Percentiles rank a stretch among this genome's conserved stretches.
These are phyloP conservation scores for Fistulifera solaris DNA, from an alignment of 108 stramenopile genomes.

Conservation along the genomic window DNA sequence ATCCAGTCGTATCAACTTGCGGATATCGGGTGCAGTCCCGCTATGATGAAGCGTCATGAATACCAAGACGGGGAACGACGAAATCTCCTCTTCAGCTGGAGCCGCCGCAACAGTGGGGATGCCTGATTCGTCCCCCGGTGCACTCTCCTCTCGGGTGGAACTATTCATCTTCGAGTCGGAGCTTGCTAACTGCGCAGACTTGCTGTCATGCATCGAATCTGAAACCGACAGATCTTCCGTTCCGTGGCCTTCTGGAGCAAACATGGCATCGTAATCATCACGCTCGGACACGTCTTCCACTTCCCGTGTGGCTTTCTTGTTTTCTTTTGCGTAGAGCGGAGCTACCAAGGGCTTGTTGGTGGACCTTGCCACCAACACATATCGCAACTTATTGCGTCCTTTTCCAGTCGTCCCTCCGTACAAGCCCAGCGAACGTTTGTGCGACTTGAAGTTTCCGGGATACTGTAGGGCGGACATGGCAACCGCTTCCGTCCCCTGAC, in stretches of 20 bases:
- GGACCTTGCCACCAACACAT: conserved; percentile 55
- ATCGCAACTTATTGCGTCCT: conserved; percentile 56
- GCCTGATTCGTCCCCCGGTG: background rate
- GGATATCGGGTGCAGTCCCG: conserved; percentile 78
- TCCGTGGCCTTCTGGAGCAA: conserved; percentile 1
- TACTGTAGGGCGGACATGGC: conserved; percentile 32
- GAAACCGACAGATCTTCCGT: too few species aligned
- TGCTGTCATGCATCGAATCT: too few species aligned
- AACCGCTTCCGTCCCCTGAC: conserved; percentile 28
- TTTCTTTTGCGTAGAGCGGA: background rate
- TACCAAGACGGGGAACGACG: conserved; percentile 72
- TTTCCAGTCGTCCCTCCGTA: conserved; percentile 33
- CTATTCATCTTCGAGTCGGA: background rate
- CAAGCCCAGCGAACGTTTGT: conserved; percentile 43
- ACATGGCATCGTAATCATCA: conserved; percentile 10
- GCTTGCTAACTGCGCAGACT: background rate
- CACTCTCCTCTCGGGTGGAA: background rate
- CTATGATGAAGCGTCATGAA: conserved; percentile 63
- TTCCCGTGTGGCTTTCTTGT: too few species aligned
- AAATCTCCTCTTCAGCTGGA: conserved; percentile 33
- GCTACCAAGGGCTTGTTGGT: conserved; percentile 55
- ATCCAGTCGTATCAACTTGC: conserved; percentile 65
- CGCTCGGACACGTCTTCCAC: conserved; percentile 1
- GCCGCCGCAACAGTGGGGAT: background rate
- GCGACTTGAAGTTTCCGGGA: conserved; percentile 36